A percentile compares a stretch with the other conserved stretches of the same genome.
Evolutionary conservation across 805 yeast genomes (phyloP).

Genomic region (Yarrowia sp.): DNA sequence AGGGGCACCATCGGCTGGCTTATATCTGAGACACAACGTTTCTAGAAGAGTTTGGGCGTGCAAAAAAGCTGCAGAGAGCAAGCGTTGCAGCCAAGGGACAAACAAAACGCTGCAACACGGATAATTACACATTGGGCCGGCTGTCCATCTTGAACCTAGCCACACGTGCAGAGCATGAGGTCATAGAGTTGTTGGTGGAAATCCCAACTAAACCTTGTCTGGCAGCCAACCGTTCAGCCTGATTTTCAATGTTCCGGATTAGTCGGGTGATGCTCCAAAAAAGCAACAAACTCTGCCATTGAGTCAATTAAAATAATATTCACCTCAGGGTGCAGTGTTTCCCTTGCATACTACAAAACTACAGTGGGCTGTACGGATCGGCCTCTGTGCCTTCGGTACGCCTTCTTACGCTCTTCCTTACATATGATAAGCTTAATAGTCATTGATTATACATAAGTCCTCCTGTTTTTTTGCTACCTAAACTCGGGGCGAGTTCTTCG

Average conservation of each 20-base stretch:
- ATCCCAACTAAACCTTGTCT: neutral
- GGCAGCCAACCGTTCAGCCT: too few species aligned
- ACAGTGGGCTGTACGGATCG: too few species aligned
- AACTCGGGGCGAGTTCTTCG: neutral
- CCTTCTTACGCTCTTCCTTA: neutral
- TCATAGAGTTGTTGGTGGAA: neutral
- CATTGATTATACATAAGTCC: neutral
- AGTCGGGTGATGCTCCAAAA: too few species aligned
- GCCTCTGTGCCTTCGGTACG: neutral
- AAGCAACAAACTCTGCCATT: too few species aligned
- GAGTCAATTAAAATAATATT: too few species aligned
- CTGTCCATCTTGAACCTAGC: neutral
- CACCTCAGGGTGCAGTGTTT: too few species aligned
- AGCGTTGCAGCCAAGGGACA: neutral
- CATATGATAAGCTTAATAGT: conserved; percentile 5
- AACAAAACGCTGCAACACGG: neutral
- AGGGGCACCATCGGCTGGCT: too few species aligned
- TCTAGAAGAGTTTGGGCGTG: too few species aligned
- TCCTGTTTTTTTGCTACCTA: neutral
- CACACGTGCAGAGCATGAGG: conserved; percentile 6
- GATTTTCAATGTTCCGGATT: too few species aligned
- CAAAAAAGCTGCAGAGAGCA: neutral
- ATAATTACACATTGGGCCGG: neutral
- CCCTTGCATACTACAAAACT: too few species aligned
- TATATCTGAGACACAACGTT: neutral